Percentiles rank a stretch among this genome's conserved stretches.
Conservation (phyloP, 306 rosid genomes). For the Citrullus colocynthis region DNA sequence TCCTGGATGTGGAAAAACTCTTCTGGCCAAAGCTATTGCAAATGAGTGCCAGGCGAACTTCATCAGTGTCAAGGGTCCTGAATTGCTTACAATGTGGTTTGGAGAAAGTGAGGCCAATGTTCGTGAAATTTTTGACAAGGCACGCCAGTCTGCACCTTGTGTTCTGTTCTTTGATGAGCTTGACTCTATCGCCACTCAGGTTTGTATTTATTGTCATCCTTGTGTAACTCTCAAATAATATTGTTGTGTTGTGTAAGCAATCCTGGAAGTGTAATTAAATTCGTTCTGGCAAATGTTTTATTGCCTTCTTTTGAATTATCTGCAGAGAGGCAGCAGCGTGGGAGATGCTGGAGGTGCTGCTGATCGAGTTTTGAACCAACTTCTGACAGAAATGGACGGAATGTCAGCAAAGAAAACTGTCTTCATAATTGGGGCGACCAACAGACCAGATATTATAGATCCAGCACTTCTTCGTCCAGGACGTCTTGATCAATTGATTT, state of each 20-base stretch:
- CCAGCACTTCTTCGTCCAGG: conserved; percentile 42
- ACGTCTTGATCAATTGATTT: conserved; percentile 25
- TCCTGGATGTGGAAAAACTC: conserved; percentile 28
- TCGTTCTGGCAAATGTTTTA: neutral
- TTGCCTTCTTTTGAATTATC: neutral
- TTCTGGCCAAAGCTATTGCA: conserved; percentile 27
- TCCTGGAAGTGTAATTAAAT: neutral
- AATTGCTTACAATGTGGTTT: conserved; percentile 21
- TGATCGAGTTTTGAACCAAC: conserved; percentile 26
- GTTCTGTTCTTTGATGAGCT: conserved; percentile 25
- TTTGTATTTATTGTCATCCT: neutral
- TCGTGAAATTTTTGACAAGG: conserved; percentile 23
- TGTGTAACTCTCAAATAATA: neutral
- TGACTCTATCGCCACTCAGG: conserved; percentile 25
- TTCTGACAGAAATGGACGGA: conserved; percentile 21
- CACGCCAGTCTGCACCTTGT: conserved; percentile 23
- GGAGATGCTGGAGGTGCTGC: conserved; percentile 28
- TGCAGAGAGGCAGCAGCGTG: conserved; percentile 18
- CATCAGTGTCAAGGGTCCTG: conserved; percentile 27
- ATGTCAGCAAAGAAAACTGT: conserved; percentile 22
- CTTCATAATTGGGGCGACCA: conserved; percentile 29
- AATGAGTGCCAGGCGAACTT: conserved; percentile 31
- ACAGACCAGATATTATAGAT: conserved; percentile 38
- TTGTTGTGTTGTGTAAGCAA: neutral
- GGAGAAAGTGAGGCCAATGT: conserved; percentile 26